Conservation (phyloP, 1,284 basidiomycete species). For the Malassezia caprae region DNA sequence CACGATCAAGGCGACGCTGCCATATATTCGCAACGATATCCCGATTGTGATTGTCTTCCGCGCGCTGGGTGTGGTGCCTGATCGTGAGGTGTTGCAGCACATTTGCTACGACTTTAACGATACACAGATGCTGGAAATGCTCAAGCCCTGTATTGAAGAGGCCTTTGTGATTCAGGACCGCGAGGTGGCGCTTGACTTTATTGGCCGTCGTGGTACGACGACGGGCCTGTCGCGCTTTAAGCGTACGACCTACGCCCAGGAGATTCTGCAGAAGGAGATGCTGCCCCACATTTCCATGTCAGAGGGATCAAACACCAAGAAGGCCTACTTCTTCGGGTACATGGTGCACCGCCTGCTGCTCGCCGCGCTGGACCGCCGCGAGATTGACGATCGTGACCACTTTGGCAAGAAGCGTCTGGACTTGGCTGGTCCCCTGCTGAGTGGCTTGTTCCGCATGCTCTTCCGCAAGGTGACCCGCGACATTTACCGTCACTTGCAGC, state of each 20-base stretch:
- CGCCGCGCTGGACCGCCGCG: conserved; percentile 83
- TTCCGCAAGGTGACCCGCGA: conserved; percentile 95
- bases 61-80: conserved; percentile 91
- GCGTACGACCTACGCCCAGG: conserved; percentile 89
- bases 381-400: conserved; percentile 97
- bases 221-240: conserved; percentile 82
- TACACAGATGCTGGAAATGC: conserved; percentile 88
- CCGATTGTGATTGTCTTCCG: conserved; percentile 99
- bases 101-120: conserved; percentile 98
- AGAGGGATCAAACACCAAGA: conserved; percentile 92
- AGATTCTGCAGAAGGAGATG: conserved; percentile 98
- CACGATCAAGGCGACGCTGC: conserved; percentile 92
- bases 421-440: conserved; percentile 84
- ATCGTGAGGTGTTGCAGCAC: conserved; percentile 92
- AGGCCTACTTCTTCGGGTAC: conserved; percentile 99
- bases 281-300: conserved; percentile 91
- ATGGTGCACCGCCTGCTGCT: conserved; percentile 95
- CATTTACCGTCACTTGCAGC: conserved; percentile 91
- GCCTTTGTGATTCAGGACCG: conserved; percentile 96
- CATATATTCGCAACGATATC: conserved; percentile 96
- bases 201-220: conserved; percentile 92
- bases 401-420: conserved; percentile 98
- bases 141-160: conserved; percentile 97
- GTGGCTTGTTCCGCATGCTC: conserved; percentile 91
- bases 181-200: conserved; percentile 82